Base-by-base conservation (phyloP, 1,284 basidiomycete genomes). In the Microbotryum silenes-acaulis region DNA sequence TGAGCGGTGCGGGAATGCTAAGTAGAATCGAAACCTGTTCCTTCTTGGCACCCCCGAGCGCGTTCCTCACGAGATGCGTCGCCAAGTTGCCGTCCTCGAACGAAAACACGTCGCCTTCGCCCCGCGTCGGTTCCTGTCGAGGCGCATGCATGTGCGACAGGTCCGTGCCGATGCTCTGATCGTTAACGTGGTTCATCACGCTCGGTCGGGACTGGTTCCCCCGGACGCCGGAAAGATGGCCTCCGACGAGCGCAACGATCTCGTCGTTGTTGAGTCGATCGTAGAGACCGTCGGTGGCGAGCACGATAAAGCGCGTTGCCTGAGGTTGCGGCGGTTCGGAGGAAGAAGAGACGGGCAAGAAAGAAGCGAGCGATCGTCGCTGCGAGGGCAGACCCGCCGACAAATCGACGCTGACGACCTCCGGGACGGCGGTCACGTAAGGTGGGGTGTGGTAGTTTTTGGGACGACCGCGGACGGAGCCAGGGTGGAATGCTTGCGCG, bases 231-330 rank as follows among this genome's bases (percentile, higher is more conserved):
- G 81, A 77, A 52, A 97, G 78, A 77, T 91, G 84, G 1, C 88
- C 89, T 5, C 86, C 91, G 21, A 94, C 87, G 25, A 99, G 84
- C 20, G 87, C 82, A 54, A 96, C 91, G 8, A 93, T 91, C 71
- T 98, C 93, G 73, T 92, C 86, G n/a, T 92, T 96, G 64, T 88
- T 87, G 59, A 98, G 81, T 69, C 88, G 81, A 76, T 99, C 96
- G 91, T 75, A 71, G 74, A 78, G 81, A 18, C 93, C 93, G 72
- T 96, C 92, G 0, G 91, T 94, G 1, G 91, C 92, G 67, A 96
- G 82, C 49, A 96, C 86, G 60, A 96, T 73, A 74, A 93, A 92
- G 56, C 82, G 82, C 29, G 62, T 67, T 8, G 70, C 62, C 48
- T 61, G 47, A 3, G 59, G 59, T 4, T 47, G 42, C 3, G 60